phyloP scores from a whole-genome alignment of 192 early-diverging fungal genomes.

The Linnemannia schmuckeri region DNA sequence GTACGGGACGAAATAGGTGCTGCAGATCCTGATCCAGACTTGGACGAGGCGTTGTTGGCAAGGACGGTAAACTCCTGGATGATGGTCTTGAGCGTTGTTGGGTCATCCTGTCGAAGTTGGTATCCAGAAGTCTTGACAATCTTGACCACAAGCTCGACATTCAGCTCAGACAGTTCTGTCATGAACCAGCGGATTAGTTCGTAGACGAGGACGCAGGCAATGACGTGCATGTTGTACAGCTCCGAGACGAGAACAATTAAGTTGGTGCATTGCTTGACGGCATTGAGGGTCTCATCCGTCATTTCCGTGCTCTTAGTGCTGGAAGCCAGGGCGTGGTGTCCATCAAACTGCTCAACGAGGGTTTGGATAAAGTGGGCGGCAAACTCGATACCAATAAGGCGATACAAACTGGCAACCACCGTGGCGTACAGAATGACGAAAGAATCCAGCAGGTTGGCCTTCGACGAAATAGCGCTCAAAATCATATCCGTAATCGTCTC shows the following conservation, averaged over 20 bases:
- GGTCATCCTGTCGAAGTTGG: conserved; percentile 93
- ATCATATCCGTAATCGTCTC: conserved; percentile 84
- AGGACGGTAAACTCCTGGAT: conserved; percentile 73
- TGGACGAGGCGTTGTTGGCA: conserved; percentile 47
- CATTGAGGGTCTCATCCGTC: conserved; percentile 59
- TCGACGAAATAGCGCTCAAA: conserved; percentile 82
- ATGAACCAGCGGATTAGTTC: conserved; percentile 85
- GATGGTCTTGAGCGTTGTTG: conserved; percentile 91
- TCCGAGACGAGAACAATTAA: conserved; percentile 84
- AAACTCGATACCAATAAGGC: conserved; percentile 89
- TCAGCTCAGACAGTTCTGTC: conserved; percentile 80
- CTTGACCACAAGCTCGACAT: conserved; percentile 90
- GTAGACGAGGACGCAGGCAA: conserved; percentile 89
- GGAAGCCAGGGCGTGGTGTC: conserved; percentile 62
- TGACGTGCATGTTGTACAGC: conserved; percentile 91
- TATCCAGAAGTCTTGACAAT: conserved; percentile 83
- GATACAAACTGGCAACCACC: conserved; percentile 84
- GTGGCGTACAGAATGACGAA: conserved; percentile 93
- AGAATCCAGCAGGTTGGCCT: conserved; percentile 89
- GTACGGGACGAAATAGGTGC: conserved; percentile 69
- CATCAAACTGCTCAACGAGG: conserved; percentile 79
- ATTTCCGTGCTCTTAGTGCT: conserved; percentile 53
- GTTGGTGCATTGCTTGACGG: conserved; percentile 84
- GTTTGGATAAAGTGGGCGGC: conserved; percentile 83
- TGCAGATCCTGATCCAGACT: conserved; percentile 51